Conservation (phyloP, 805 yeast species). For the Sungouiella blattae region DNA sequence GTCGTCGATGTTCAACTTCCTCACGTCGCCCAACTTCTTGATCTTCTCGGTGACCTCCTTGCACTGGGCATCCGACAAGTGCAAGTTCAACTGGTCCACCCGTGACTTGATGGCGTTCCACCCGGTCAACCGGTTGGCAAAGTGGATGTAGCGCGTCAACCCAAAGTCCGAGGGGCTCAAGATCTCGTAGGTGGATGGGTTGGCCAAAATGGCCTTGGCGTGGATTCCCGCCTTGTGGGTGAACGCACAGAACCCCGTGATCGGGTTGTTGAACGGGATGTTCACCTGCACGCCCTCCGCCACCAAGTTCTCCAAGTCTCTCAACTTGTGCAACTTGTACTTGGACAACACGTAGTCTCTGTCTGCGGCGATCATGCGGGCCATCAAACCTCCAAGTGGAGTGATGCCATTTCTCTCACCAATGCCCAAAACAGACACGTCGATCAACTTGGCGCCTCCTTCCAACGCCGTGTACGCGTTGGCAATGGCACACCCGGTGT, state of each 20-base stretch:
- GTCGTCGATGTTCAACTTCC: constrained; percentile 93
- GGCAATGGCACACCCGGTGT: constrained; percentile 98
- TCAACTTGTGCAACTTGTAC: constrained; percentile 90
- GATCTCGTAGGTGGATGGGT: constrained; percentile 98
- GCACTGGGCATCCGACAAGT: constrained; percentile 86
- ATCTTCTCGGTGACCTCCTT: constrained; percentile 94
- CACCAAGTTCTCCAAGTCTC: constrained; percentile 93
- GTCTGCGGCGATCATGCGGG: constrained; percentile 98
- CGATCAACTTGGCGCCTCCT: constrained; percentile 94
- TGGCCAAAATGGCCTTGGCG: constrained; percentile 97
- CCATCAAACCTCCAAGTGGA: constrained; percentile 97
- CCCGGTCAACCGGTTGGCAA: constrained; percentile 96
- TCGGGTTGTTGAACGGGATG: constrained; percentile 97
- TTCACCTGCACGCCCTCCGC: constrained; percentile 97
- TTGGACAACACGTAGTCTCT: constrained; percentile 92
- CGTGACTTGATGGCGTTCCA: constrained; percentile 99
- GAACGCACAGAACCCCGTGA: constrained; percentile 98
- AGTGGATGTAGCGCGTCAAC: constrained; percentile 91
- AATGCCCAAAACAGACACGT: constrained; percentile 93
- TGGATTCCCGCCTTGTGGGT: constrained; percentile 99
- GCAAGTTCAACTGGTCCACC: constrained; percentile 92
- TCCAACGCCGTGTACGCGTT: constrained; percentile 97
- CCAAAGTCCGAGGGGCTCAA: constrained; percentile 94
- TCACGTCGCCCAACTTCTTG: constrained; percentile 90
- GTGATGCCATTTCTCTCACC: constrained; percentile 99